Conservation (phyloP, 495 filamentous ascomycete species). For the Rhizodiscina lignyota region DNA sequence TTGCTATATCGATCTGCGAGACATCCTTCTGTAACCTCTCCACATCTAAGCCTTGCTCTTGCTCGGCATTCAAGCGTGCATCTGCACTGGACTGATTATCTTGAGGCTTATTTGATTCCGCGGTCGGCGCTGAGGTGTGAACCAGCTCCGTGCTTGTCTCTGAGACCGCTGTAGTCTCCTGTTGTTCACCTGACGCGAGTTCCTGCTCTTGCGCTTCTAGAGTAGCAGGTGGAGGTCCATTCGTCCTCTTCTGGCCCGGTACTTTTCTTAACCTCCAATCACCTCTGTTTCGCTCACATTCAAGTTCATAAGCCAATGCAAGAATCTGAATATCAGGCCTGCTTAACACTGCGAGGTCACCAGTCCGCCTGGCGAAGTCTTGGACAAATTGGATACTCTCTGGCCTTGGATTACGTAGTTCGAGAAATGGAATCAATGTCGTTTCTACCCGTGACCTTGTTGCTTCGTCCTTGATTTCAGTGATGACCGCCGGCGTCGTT, state of each 20-base stretch:
- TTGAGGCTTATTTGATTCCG: neutral
- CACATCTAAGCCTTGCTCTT: neutral
- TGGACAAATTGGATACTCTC: slow-evolving; percentile 63
- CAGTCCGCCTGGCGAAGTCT: slow-evolving; percentile 77
- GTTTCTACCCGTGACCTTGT: slow-evolving; percentile 68
- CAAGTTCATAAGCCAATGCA: slow-evolving; percentile 81
- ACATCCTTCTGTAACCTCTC: neutral
- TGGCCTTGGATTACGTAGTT: slow-evolving; percentile 51
- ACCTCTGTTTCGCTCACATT: slow-evolving; percentile 67
- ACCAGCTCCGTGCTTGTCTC: neutral
- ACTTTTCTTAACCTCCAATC: slow-evolving; percentile 65
- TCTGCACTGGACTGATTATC: neutral
- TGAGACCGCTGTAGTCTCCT: too few relatives aligned
- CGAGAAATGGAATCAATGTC: slow-evolving; percentile 68
- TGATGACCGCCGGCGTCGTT: slow-evolving; percentile 73
- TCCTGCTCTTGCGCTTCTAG: slow-evolving; percentile 1
- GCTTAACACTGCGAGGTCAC: slow-evolving; percentile 75
- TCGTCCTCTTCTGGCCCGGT: slow-evolving; percentile 60
- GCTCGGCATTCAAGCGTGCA: neutral
- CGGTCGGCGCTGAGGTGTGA: neutral
- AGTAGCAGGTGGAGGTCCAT: slow-evolving; percentile 44
- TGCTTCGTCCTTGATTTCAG: slow-evolving; percentile 76
- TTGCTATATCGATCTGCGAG: neutral
- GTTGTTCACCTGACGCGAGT: neutral
- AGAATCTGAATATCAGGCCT: slow-evolving; percentile 75